A percentile compares a stretch with the other conserved stretches of the same genome.
These are phyloP conservation scores for Parathielavia appendiculata DNA, from an alignment of 495 filamentous ascomycete species.

Conservation along the genomic window DNA sequence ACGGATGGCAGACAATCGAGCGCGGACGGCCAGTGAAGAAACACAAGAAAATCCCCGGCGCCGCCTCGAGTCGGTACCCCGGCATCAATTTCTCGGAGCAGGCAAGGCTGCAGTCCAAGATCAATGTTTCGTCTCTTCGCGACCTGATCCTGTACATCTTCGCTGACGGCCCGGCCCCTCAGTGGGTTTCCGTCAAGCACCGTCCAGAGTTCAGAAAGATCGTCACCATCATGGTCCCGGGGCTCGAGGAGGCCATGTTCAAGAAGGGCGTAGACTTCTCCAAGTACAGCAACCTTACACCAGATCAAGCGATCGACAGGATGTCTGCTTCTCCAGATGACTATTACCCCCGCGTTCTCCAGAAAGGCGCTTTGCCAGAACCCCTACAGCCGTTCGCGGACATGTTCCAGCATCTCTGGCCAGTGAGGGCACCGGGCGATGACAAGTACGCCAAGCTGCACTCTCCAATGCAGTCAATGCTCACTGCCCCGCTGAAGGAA, in stretches of 20 bases:
- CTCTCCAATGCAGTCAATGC: conserved; percentile 75
- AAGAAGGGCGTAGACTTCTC: conserved; percentile 57
- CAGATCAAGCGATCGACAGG: conserved; percentile 32
- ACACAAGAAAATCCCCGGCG: conserved; percentile 53
- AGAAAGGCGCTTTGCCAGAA: conserved; percentile 53
- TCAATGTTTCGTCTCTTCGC: conserved; percentile 76
- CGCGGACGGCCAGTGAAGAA: conserved; percentile 47
- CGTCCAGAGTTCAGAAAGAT: conserved; percentile 72
- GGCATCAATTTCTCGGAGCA: conserved; percentile 62
- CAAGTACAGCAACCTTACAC: conserved; percentile 33
- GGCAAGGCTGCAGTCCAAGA: conserved; percentile 61
- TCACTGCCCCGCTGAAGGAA: conserved; percentile 61
- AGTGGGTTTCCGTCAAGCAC: conserved; percentile 80
- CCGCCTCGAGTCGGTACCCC: conserved; percentile 61
- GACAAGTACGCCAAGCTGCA: conserved; percentile 70
- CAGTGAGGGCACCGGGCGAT: conserved; percentile 78
- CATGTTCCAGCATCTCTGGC: conserved; percentile 86
- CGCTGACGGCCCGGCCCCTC: conserved; percentile 74
- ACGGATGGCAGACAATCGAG: conserved; percentile 50
- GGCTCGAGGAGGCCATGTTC: conserved; percentile 86
- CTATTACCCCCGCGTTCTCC: conserved; percentile 68
- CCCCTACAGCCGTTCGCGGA: conserved; percentile 66
- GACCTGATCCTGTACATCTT: conserved; percentile 81
- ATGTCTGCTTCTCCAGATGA: conserved; percentile 50
- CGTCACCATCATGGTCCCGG: conserved; percentile 91